phyloP scores from a whole-genome alignment of 495 filamentous ascomycete species.

The Beverwykella pulmonaria region DNA sequence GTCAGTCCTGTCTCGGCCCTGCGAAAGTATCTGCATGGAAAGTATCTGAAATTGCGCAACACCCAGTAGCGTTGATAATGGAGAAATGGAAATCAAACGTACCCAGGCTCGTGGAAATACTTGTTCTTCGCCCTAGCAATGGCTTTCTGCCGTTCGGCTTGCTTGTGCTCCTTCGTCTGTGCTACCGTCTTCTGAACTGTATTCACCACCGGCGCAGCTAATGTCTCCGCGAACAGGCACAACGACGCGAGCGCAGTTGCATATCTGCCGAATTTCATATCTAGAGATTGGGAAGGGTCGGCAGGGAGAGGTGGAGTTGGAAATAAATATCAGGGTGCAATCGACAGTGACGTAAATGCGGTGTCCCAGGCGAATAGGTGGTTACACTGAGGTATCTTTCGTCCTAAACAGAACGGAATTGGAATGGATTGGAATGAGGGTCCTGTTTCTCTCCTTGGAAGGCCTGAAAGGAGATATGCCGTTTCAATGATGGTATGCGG shows the following conservation, averaged over 20 bases:
- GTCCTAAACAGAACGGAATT: too few species aligned
- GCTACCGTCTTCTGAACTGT: background rate
- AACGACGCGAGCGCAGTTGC: slow-evolving; percentile 19
- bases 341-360: too few species aligned
- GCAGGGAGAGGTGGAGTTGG: background rate
- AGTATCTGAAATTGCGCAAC: too few species aligned
- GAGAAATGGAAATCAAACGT: slow-evolving; percentile 13
- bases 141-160: background rate
- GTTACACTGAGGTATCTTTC: too few species aligned
- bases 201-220: slow-evolving; percentile 14
- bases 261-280: slow-evolving; percentile 28
- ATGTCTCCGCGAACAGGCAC: background rate
- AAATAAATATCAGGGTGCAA: background rate
- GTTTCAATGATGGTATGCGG: too few species aligned
- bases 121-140: slow-evolving; percentile 25
- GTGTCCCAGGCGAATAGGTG: too few species aligned
- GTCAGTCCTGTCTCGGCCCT: slow-evolving; percentile 16
- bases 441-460: too few species aligned
- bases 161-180: background rate
- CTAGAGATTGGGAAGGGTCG: background rate
- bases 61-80: too few species aligned
- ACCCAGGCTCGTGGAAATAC: slow-evolving; percentile 37
- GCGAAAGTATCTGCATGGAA: too few species aligned
- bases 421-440: too few species aligned
- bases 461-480: too few species aligned